Evolutionary conservation across 106 monocot species (phyloP).

Genomic region (Hemerocallis citrina): DNA sequence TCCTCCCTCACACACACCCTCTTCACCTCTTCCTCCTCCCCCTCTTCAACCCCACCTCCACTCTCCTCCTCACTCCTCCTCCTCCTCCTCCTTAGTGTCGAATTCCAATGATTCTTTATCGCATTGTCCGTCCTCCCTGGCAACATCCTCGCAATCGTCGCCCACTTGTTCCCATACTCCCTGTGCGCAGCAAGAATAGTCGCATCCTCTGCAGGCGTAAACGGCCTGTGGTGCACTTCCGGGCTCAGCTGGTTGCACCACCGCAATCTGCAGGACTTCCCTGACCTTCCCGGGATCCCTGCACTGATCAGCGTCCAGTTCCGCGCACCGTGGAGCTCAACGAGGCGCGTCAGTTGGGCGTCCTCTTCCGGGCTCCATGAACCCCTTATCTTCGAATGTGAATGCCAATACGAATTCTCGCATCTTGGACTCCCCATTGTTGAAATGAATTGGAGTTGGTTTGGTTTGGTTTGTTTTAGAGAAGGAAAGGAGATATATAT

Average conservation of each 20-base stretch:
- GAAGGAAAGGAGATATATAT: background rate
- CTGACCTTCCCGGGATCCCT: conserved; percentile 23
- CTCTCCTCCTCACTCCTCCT: background rate
- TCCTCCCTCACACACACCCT: background rate
- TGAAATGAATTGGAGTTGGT: background rate
- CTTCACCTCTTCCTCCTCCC: too few relatives aligned
- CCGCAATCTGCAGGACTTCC: conserved; percentile 32
- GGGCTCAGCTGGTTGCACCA: conserved; percentile 42
- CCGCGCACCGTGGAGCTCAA: conserved; percentile 18
- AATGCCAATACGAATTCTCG: background rate
- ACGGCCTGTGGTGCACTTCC: conserved; percentile 25
- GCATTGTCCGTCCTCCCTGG: conserved; percentile 58
- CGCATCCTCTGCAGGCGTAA: conserved; percentile 21
- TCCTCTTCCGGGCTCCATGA: conserved; percentile 37
- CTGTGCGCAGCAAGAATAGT: conserved; percentile 21
- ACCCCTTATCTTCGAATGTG: conserved; percentile 13
- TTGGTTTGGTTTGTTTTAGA: background rate
- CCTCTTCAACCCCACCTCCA: too few relatives aligned
- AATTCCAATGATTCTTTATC: conserved; percentile 61
- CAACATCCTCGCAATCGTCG: conserved; percentile 40
- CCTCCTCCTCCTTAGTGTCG: conserved; percentile 20
- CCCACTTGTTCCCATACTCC: conserved; percentile 24
- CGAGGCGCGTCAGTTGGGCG: conserved; percentile 12
- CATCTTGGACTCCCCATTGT: background rate
- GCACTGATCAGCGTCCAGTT: conserved; percentile 23